Conservation (phyloP, 345 rosid species). For the Hirschfeldia incana region DNA sequence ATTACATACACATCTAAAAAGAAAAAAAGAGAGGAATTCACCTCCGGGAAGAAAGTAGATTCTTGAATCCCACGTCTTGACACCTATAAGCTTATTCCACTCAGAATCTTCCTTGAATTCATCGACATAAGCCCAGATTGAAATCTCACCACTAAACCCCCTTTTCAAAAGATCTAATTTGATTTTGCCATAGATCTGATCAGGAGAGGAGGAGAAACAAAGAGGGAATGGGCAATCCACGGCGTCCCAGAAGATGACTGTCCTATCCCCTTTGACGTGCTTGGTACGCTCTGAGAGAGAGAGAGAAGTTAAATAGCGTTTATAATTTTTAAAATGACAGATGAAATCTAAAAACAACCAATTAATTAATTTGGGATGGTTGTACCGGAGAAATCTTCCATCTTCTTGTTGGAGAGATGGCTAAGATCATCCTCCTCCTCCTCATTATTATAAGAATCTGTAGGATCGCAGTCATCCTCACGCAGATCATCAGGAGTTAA, state of each 20-base stretch:
- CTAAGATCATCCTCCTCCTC: background rate
- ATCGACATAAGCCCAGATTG: conserved; percentile 2
- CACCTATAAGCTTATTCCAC: background rate
- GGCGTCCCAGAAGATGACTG: background rate
- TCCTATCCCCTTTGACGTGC: background rate
- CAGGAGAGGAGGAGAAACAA: background rate
- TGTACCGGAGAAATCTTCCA: background rate
- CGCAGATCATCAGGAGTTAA: background rate
- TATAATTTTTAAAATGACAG: background rate
- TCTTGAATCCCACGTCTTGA: background rate
- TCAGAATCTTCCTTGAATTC: background rate
- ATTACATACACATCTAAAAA: too few relatives aligned
- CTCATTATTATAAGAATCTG: background rate
- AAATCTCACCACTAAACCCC: background rate
- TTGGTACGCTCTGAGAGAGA: background rate
- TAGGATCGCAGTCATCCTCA: too few relatives aligned
- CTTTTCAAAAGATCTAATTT: background rate
- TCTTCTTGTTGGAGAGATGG: background rate
- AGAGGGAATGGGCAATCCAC: background rate
- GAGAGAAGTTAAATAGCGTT: too few relatives aligned
- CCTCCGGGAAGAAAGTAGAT: conserved; percentile 3
- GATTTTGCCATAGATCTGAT: background rate
- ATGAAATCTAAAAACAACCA: background rate
- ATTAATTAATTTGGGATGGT: background rate
- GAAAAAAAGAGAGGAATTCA: background rate